Evolutionary conservation across 2,329 filamentous ascomycete genomes (phyloP).

Genomic region (Colletotrichum cordylinicola): DNA sequence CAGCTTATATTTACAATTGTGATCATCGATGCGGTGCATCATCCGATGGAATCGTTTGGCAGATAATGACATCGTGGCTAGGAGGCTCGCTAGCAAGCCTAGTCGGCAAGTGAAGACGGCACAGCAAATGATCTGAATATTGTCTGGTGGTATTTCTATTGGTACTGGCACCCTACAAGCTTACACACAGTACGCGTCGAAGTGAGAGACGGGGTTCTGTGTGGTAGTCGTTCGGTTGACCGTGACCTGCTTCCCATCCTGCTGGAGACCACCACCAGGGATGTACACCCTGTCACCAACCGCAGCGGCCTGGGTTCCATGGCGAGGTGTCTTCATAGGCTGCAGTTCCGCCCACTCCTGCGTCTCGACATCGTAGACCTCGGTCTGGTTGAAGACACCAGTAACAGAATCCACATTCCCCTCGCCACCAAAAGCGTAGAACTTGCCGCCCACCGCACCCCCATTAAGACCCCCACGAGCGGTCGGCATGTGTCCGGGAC

Average conservation of each 20-base stretch:
- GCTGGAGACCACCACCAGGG: not conserved
- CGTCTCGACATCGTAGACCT: not conserved
- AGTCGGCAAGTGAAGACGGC: not conserved
- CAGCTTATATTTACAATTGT: not conserved
- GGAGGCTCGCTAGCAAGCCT: not conserved
- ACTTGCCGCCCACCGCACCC: constrained; percentile 27
- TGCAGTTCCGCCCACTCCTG: not conserved
- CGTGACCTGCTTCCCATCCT: not conserved
- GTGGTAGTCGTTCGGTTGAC: not conserved
- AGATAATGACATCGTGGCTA: not conserved
- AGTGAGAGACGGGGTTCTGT: not conserved
- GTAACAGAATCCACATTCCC: constrained; percentile 31
- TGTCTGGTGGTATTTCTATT: not conserved
- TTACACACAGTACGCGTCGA: not conserved
- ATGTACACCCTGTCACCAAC: not conserved
- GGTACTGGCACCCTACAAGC: not conserved
- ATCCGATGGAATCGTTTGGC: not conserved
- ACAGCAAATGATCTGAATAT: not conserved
- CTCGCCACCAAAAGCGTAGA: constrained; percentile 44
- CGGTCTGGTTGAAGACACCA: not conserved
- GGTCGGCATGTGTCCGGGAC: constrained; percentile 37
- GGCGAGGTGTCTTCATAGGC: not conserved
- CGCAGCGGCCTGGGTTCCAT: not conserved
- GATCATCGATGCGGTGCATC: not conserved
- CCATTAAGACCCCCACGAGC: constrained; percentile 38